Percentiles rank a stretch among this genome's conserved stretches.
Conservation (phyloP, 345 rosid species). For the Erysimum cheiranthoides region DNA sequence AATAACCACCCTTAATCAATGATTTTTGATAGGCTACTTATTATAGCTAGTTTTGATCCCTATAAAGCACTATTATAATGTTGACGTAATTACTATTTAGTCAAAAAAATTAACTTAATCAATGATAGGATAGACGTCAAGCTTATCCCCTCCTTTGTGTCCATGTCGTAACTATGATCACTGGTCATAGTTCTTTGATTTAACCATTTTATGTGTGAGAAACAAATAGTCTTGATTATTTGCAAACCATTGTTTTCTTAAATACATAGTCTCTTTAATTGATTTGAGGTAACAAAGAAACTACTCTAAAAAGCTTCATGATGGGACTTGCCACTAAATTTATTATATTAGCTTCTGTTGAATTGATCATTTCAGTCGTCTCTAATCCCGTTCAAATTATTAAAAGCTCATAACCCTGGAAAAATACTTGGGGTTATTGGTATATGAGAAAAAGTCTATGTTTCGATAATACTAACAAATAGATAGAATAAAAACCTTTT, state of each 20-base stretch:
- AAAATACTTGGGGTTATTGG: too few species aligned
- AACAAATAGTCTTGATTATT: background rate
- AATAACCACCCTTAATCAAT: background rate
- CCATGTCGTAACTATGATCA: conserved; percentile 17
- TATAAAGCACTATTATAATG: background rate
- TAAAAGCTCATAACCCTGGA: too few species aligned
- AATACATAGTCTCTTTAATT: conserved; percentile 17
- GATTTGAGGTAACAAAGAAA: conserved; percentile 34
- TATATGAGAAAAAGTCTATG: too few species aligned
- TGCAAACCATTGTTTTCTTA: conserved; percentile 39
- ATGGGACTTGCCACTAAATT: conserved; percentile 25
- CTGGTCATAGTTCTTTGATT: conserved; percentile 31
- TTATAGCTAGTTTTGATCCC: too few species aligned
- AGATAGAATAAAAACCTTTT: too few species aligned
- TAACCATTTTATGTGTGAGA: background rate
- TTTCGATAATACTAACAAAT: too few species aligned
- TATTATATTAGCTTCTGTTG: conserved; percentile 10
- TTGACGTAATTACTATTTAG: conserved; percentile 1
- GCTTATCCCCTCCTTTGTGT: conserved; percentile 30
- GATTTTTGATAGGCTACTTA: too few species aligned
- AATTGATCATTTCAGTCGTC: too few species aligned
- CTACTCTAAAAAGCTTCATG: conserved; percentile 25
- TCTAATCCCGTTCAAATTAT: too few species aligned
- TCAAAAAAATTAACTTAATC: conserved; percentile 12
- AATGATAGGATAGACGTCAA: conserved; percentile 31